These are phyloP conservation scores for Lachnellula occidentalis DNA, from an alignment of 2,329 filamentous ascomycete genomes.

Conservation along the genomic window DNA sequence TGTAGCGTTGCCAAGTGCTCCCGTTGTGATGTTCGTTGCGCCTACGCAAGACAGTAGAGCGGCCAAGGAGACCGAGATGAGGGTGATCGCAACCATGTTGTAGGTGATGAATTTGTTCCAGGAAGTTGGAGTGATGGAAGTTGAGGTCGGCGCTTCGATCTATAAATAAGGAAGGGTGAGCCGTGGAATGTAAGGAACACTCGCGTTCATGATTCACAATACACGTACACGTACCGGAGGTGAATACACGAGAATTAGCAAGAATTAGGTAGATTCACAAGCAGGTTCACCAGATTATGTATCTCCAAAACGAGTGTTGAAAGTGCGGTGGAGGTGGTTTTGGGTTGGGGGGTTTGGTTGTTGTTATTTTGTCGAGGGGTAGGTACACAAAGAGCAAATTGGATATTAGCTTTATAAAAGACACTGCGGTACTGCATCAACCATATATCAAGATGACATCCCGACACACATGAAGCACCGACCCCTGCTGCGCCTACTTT, in stretches of 20 bases:
- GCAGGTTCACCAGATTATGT: not conserved
- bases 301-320: not conserved
- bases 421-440: too few relatives aligned
- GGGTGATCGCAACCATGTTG: constrained; percentile 16
- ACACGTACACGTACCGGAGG: not conserved
- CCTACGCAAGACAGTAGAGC: constrained; percentile 10
- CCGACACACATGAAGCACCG: not conserved
- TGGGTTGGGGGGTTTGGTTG: not conserved
- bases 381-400: not conserved
- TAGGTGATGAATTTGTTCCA: not conserved
- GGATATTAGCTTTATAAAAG: not conserved
- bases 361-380: not conserved
- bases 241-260: not conserved
- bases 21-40: constrained; percentile 24
- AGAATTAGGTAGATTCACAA: not conserved
- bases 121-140: not conserved
- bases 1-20: constrained; percentile 42
- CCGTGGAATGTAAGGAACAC: not conserved
- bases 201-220: not conserved
- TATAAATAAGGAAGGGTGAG: not conserved
- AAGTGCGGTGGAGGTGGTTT: not conserved
- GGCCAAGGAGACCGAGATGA: constrained; percentile 13
- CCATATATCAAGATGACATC: not conserved
- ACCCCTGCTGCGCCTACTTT: not conserved
- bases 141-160: not conserved